Percentiles rank a stretch among this genome's conserved stretches.
These are phyloP conservation scores for Xylaria arbuscula DNA, from an alignment of 2,329 filamentous ascomycete species.

Conservation along the genomic window DNA sequence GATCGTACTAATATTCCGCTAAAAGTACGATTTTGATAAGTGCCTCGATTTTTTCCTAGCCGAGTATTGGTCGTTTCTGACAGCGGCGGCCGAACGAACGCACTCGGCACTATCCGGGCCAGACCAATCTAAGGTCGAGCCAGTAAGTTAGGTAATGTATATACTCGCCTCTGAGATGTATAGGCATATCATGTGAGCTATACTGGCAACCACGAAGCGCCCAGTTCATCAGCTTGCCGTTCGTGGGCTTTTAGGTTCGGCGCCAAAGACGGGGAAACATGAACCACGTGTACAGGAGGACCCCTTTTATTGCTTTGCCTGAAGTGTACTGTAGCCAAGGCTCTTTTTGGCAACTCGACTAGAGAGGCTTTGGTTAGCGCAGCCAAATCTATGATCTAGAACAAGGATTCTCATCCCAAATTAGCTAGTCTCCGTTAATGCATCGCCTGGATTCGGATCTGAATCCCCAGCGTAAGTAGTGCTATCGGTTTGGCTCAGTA, in stretches of 20 bases:
- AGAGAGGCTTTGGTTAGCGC: constrained; percentile 19
- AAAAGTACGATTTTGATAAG: not conserved
- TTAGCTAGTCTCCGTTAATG: constrained; percentile 24
- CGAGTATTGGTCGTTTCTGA: constrained; percentile 25
- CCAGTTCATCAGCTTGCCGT: not conserved
- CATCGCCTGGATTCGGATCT: constrained; percentile 10
- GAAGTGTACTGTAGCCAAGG: constrained; percentile 8
- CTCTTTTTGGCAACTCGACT: constrained; percentile 9
- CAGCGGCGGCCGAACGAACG: not conserved
- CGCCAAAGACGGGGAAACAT: not conserved
- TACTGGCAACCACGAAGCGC: not conserved
- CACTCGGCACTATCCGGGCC: constrained; percentile 20
- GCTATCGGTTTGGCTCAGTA: constrained; percentile 7
- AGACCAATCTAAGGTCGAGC: constrained; percentile 2
- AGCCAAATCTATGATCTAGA: constrained; percentile 33
- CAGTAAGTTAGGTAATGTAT: not conserved
- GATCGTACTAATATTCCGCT: not conserved
- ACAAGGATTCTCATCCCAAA: constrained; percentile 18
- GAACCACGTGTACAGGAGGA: constrained; percentile 26
- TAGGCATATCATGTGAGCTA: not conserved
- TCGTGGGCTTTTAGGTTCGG: not conserved
- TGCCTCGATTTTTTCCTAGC: not conserved
- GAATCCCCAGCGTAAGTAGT: constrained; percentile 2
- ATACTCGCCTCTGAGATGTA: not conserved
- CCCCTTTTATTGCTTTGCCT: constrained; percentile 5